A percentile compares a stretch with the other conserved stretches of the same genome.
These are phyloP conservation scores for Cladosporium sp. DNA, from an alignment of 2,329 filamentous ascomycete genomes.

Conservation along the genomic window DNA sequence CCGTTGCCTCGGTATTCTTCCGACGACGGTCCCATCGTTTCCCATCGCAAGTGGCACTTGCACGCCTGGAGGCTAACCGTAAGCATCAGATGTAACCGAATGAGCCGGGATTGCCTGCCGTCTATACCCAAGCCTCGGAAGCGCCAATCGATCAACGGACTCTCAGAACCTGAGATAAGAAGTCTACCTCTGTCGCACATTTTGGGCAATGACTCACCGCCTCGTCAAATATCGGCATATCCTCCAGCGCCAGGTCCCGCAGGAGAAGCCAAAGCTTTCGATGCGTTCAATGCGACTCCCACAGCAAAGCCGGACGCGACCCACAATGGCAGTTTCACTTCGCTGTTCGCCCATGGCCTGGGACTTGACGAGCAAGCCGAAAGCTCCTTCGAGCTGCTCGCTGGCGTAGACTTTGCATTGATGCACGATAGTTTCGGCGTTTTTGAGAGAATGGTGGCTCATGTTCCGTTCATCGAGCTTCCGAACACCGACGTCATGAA, in stretches of 20 bases:
- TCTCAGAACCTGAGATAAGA: conserved; percentile 16
- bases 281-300: not conserved
- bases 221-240: not conserved
- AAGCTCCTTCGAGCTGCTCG: conserved; percentile 18
- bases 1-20: not conserved
- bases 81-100: conserved; percentile 22
- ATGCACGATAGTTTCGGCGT: conserved; percentile 19
- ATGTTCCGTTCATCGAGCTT: conserved; percentile 23
- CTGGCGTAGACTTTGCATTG: conserved; percentile 22
- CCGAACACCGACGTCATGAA: conserved; percentile 12
- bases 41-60: not conserved
- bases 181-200: conserved; percentile 18
- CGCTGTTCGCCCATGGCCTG: conserved; percentile 19
- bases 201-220: conserved; percentile 6
- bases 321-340: conserved; percentile 19
- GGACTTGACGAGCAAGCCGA: conserved; percentile 9
- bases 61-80: conserved; percentile 1
- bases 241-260: not conserved
- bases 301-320: conserved; percentile 18
- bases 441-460: conserved; percentile 18
- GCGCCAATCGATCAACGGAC: conserved; percentile 17
- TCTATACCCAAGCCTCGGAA: conserved; percentile 24
- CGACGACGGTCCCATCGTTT: too few relatives aligned
- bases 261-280: not conserved
- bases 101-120: conserved; percentile 22